Evolutionary conservation across 2,329 filamentous ascomycete species (phyloP).

Genomic region (Paraconiothyrium brasiliense): DNA sequence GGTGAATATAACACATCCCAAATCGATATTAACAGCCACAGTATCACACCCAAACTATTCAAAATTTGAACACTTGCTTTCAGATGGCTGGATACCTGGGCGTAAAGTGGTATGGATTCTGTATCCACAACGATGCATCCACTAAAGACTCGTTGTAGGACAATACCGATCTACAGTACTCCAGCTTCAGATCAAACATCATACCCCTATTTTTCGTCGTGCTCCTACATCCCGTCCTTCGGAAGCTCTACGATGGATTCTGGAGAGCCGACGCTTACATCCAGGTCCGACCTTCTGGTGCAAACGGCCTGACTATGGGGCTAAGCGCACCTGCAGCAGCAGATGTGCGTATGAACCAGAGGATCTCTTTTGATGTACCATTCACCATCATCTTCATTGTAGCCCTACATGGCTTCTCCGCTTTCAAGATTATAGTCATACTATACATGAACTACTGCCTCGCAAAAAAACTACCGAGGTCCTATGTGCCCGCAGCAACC

Average conservation of each 20-base stretch:
- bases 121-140: conserved; percentile 13
- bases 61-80: conserved; percentile 75
- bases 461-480: conserved; percentile 74
- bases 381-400: conserved; percentile 84
- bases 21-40: conserved; percentile 48
- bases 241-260: conserved; percentile 72
- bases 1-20: conserved; percentile 10
- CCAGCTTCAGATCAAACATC: conserved; percentile 83
- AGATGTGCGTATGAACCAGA: conserved; percentile 67
- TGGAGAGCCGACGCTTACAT: conserved; percentile 57
- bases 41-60: conserved; percentile 83
- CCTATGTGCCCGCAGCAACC: conserved; percentile 76
- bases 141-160: conserved; percentile 64
- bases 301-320: conserved; percentile 50
- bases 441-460: conserved; percentile 84
- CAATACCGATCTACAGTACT: conserved; percentile 88
- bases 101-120: conserved; percentile 75
- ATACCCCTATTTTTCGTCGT: conserved; percentile 81
- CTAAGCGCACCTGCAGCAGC: conserved; percentile 59
- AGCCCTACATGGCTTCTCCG: conserved; percentile 85
- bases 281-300: conserved; percentile 49
- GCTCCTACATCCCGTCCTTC: conserved; percentile 79
- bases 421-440: conserved; percentile 82
- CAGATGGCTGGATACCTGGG: conserved; percentile 89
- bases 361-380: conserved; percentile 80